Conservation (phyloP, 2,329 filamentous ascomycete species). For the Aspergillus candidus region DNA sequence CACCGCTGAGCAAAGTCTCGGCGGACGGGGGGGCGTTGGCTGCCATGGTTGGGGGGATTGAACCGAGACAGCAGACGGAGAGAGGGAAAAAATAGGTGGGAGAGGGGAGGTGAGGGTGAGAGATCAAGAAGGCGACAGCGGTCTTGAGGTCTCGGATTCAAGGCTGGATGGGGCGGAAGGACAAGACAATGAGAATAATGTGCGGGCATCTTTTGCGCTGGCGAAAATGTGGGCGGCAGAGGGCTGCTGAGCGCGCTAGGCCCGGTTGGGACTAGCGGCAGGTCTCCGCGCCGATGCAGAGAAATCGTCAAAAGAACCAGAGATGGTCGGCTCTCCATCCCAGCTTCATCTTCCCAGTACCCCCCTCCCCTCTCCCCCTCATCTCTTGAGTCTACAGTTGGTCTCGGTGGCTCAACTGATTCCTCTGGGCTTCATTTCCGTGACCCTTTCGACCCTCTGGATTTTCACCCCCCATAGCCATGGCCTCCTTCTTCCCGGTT, state of each 20-base stretch:
- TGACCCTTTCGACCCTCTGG: background rate
- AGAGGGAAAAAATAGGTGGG: slow-evolving; percentile 15
- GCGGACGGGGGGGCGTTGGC: slow-evolving; percentile 45
- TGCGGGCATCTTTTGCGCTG: slow-evolving; percentile 22
- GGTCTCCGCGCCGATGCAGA: slow-evolving; percentile 20
- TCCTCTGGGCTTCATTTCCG: background rate
- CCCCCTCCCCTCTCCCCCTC: slow-evolving; percentile 1
- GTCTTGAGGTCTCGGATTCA: slow-evolving; percentile 3
- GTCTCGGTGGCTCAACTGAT: too few species aligned
- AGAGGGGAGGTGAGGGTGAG: slow-evolving; percentile 11
- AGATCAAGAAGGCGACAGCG: slow-evolving; percentile 16
- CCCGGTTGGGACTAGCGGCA: slow-evolving; percentile 20
- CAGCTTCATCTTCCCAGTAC: slow-evolving; percentile 3
- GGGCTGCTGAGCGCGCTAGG: slow-evolving; percentile 27
- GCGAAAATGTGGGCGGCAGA: slow-evolving; percentile 28
- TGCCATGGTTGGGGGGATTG: slow-evolving; percentile 41
- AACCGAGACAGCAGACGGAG: slow-evolving; percentile 10
- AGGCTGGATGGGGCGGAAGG: too few species aligned
- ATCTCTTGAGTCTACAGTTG: too few species aligned
- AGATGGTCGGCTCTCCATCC: slow-evolving; percentile 6
- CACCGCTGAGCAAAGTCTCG: slow-evolving; percentile 45
- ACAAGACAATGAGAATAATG: slow-evolving; percentile 11
- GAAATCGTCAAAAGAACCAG: slow-evolving; percentile 17
- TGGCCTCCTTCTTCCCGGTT: slow-evolving; percentile 28
- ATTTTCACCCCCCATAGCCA: slow-evolving; percentile 16